Conservation (phyloP, 768 basidiomycete species). For the Panus rudis region DNA sequence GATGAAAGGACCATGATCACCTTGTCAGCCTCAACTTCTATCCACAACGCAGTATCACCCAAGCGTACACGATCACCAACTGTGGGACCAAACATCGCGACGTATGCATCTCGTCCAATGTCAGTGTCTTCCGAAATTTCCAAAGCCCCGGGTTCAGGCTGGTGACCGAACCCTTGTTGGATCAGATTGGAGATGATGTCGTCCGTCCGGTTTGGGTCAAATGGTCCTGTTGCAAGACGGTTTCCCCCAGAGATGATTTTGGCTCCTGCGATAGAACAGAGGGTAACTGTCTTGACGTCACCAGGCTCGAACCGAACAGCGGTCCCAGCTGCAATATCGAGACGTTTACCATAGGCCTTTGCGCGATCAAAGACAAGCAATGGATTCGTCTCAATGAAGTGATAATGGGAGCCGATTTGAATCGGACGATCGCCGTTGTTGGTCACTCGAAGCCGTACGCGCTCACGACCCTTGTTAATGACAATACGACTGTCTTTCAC, state of each 20-base stretch:
- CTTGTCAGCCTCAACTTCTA: constrained; percentile 84
- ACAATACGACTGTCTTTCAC: constrained; percentile 56
- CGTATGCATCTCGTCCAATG: constrained; percentile 68
- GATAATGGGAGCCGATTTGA: constrained; percentile 91
- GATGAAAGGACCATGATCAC: constrained; percentile 26
- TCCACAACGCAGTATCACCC: constrained; percentile 86
- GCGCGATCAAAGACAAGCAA: constrained; percentile 76
- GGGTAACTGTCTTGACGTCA: constrained; percentile 74
- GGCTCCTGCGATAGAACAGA: constrained; percentile 72
- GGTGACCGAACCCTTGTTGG: constrained; percentile 62
- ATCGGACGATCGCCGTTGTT: constrained; percentile 93
- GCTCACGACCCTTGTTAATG: constrained; percentile 69
- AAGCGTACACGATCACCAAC: constrained; percentile 82
- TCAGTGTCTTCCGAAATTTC: constrained; percentile 45
- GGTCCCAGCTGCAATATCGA: constrained; percentile 92
- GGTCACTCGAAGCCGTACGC: constrained; percentile 67
- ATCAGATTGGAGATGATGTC: constrained; percentile 42
- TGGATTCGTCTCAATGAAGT: constrained; percentile 86
- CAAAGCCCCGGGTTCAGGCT: constrained; percentile 55
- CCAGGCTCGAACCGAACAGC: constrained; percentile 97
- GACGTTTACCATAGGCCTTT: constrained; percentile 73
- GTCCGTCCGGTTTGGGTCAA: constrained; percentile 38
- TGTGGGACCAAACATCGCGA: constrained; percentile 94
- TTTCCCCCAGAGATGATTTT: constrained; percentile 78
- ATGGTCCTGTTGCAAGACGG: constrained; percentile 50